Percentiles rank a stretch among this genome's conserved stretches.
Conservation (phyloP, 2,329 filamentous ascomycete genomes). For the Gaeumannomyces tritici region DNA sequence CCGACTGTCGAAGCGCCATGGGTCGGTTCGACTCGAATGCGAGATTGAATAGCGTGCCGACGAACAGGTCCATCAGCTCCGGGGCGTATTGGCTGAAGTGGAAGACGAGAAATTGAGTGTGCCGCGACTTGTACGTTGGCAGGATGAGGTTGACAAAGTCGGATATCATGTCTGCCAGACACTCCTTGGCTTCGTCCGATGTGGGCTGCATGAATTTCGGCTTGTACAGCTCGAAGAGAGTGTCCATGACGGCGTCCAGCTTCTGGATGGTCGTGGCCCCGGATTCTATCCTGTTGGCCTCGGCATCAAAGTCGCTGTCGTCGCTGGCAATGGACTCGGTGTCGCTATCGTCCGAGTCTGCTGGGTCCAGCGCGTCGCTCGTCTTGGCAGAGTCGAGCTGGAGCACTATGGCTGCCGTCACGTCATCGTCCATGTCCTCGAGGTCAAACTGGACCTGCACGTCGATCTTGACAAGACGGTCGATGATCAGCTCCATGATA, state of each 20-base stretch:
- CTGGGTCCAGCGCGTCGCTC: constrained; percentile 37
- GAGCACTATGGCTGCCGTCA: constrained; percentile 62
- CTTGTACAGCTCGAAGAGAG: constrained; percentile 76
- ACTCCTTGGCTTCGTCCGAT: constrained; percentile 58
- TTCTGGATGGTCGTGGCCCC: constrained; percentile 80
- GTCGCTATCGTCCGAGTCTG: constrained; percentile 48
- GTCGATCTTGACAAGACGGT: constrained; percentile 86
- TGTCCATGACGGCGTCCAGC: constrained; percentile 82
- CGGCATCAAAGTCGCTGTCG: constrained; percentile 55
- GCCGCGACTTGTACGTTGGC: constrained; percentile 82
- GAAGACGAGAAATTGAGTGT: constrained; percentile 92
- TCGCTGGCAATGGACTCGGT: constrained; percentile 63
- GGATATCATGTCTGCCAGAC: constrained; percentile 69
- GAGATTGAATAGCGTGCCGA: constrained; percentile 64
- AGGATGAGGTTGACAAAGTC: constrained; percentile 86
- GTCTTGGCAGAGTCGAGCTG: constrained; percentile 28
- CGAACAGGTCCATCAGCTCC: constrained; percentile 71
- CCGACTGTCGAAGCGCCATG: constrained; percentile 68
- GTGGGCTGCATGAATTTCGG: constrained; percentile 61
- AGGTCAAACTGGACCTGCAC: constrained; percentile 91
- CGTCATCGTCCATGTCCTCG: constrained; percentile 84
- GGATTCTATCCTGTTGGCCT: constrained; percentile 54
- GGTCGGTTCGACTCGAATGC: constrained; percentile 63
- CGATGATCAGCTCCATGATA: constrained; percentile 73
- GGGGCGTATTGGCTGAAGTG: constrained; percentile 83